Evolutionary conservation across 2,329 filamentous ascomycete species (phyloP), one percentile per base, ranked within the genome.

Genomic region (Cladosporium austrohemisphaericum): DNA sequence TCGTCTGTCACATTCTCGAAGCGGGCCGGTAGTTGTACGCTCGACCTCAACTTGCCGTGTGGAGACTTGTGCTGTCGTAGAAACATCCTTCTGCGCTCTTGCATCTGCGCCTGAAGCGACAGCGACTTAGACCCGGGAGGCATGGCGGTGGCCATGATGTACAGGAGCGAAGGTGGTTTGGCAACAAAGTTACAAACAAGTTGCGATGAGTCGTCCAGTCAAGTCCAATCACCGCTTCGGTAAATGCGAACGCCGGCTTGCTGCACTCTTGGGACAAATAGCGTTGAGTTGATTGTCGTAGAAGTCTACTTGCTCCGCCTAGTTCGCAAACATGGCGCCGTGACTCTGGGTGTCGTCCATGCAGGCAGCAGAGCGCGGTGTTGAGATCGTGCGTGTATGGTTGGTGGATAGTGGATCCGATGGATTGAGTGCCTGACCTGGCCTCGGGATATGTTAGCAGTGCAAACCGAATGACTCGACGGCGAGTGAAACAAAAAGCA

Each of bases 1-100:
- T 58, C 52, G 33, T 57, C 57, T 13, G 62, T 55, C 4, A 62
- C 65, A 25, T 53, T 46, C 22, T 53, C 38, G 33, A 63, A 60
- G 19, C 58, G 48, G 5, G 56, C 57, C 3, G 60, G 60, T 25
- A 62, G 44, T 14, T 58, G 45, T 45, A 59, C 55, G 23, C 43
- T 54, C 22, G 35, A 19, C 1, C 11, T 14, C 37, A 26, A 28
- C 20, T 16, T 35, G 5, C 18, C 36, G 13, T 36, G 37, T 8
- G 46, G 20, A 33, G 19, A n/a, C 6, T 20, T 29, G 3, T 43
- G 32, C 13, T 44, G 48, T 31, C 44, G 18, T 11, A 32, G 13
- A 23, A 22, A 22, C 28, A 38, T 16, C 18, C 37, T 23, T 35
- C 40, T 37, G 18, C 48, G 48, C 14, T 37, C 31, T 14, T 44